Conservation (phyloP, 2,329 filamentous ascomycete genomes). For the Cercospora janseana region DNA sequence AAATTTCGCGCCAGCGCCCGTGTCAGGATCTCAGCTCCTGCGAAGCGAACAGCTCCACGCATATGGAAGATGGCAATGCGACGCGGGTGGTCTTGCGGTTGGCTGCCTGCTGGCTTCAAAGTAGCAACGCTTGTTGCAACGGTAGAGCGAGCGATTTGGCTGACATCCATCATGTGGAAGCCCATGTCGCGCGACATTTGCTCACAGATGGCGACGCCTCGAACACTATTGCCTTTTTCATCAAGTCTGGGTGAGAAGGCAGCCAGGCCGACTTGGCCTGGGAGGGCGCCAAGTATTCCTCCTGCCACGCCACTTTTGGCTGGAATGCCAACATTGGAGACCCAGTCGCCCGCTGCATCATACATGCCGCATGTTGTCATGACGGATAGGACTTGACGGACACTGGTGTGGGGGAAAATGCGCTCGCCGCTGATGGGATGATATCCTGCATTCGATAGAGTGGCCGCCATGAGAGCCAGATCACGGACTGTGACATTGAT, state of each 20-base stretch:
- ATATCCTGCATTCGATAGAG: slow-evolving; percentile 41
- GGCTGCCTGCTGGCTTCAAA: slow-evolving; percentile 15
- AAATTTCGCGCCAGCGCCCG: slow-evolving; percentile 24
- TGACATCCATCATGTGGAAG: slow-evolving; percentile 30
- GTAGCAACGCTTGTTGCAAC: slow-evolving; percentile 24
- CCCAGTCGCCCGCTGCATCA: slow-evolving; percentile 44
- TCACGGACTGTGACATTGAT: slow-evolving; percentile 47
- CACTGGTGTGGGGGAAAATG: slow-evolving; percentile 41
- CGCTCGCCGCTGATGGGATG: slow-evolving; percentile 38
- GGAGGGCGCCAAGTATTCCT: slow-evolving; percentile 26
- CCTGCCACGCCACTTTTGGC: slow-evolving; percentile 40
- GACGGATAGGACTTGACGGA: slow-evolving; percentile 44
- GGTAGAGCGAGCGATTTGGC: slow-evolving; percentile 28
- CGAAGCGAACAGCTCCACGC: slow-evolving; percentile 28
- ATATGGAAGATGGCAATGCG: slow-evolving; percentile 27
- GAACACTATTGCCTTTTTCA: slow-evolving; percentile 27
- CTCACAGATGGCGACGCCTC: slow-evolving; percentile 27
- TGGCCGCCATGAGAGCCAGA: slow-evolving; percentile 44
- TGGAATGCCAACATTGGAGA: slow-evolving; percentile 42
- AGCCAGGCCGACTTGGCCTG: slow-evolving; percentile 28
- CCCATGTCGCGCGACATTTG: slow-evolving; percentile 29
- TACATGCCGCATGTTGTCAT: slow-evolving; percentile 48
- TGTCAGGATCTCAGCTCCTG: slow-evolving; percentile 27
- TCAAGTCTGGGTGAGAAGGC: slow-evolving; percentile 30
- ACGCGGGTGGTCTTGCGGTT: slow-evolving; percentile 14